Evolutionary conservation across 257 asterid species (phyloP), one percentile per base, ranked within the genome.

Genomic region (Ocimum tenuiflorum): DNA sequence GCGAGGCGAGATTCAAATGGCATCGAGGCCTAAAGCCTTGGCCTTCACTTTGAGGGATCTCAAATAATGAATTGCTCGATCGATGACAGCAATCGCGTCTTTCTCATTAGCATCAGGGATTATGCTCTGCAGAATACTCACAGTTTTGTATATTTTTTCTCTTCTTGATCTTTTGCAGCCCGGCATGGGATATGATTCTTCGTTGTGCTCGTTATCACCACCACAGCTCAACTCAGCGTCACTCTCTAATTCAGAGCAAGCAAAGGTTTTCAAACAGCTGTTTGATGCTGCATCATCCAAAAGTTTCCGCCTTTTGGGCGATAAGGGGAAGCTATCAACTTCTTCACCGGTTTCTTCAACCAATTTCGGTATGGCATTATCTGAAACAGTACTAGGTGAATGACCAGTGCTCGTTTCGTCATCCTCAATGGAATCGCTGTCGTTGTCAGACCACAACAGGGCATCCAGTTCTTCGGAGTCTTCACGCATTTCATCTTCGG

Each of bases 381-480:
- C 80, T 0, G 91, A 86, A 92, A 85, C 78, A 14, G 91, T 81
- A 61, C 96, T 84, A 27, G 98, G 98, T 1, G 98, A 91, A 75
- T 91, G 96, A 12, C 96, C 98, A 0, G 97, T 89, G 80, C 98
- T 92, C 6, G 83, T 79, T 41, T 91, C 98, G 47, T 87, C 96
- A 15, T 83, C 91, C 67, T 86, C 88, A 0, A 84, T 79, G 57
- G 36, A 71, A 56, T 83, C 84, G 65, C 56, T 31, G 23, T 78
- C 91, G 31, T 71, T 65, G 24, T 88, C 98, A 20, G 98, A 92
- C 75, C 67, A 89, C 8, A 92, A 88, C 19, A 92, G 79, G 48
- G 97, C 98, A 51, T 92, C 74, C 43, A 92, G 70, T 62, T 92
- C 98, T 71, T 87, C 97, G 0, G 98, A 79, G 81, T 92, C 85